A percentile compares a stretch with the other conserved stretches of the same genome.
Evolutionary conservation across 2,329 filamentous ascomycete genomes (phyloP).

Genomic region (Neonectria neomacrospora): DNA sequence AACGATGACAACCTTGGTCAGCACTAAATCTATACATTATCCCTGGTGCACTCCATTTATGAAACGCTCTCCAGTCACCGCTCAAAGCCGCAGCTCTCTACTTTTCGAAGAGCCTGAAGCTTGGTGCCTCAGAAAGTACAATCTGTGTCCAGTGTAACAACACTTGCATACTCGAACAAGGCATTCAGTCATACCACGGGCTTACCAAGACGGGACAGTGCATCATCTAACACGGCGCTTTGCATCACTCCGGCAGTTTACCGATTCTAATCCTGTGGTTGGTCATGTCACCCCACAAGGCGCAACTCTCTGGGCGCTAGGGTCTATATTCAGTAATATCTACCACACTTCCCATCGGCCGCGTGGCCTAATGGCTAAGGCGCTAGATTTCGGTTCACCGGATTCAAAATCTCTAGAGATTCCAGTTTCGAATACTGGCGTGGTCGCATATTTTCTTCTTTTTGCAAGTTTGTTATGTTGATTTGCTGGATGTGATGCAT

Average conservation of each 20-base stretch:
- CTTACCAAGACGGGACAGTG: background rate
- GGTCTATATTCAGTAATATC: background rate
- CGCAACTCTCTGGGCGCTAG: background rate
- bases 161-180: background rate
- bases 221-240: background rate
- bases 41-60: background rate
- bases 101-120: background rate
- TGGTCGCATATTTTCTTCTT: constrained; percentile 12
- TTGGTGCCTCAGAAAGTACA: background rate
- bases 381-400: constrained; percentile 22
- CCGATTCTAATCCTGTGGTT: background rate
- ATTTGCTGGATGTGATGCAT: background rate
- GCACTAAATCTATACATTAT: background rate
- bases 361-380: constrained; percentile 29
- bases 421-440: constrained; percentile 11
- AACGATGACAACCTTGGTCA: background rate
- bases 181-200: background rate
- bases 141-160: background rate
- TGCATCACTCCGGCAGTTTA: background rate
- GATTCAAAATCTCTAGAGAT: no score
- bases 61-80: background rate
- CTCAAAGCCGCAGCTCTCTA: background rate
- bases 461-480: background rate
- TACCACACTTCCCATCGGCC: constrained; percentile 14
- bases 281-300: background rate